Conservation (phyloP, 306 rosid species). For the Acmispon strigosus region DNA sequence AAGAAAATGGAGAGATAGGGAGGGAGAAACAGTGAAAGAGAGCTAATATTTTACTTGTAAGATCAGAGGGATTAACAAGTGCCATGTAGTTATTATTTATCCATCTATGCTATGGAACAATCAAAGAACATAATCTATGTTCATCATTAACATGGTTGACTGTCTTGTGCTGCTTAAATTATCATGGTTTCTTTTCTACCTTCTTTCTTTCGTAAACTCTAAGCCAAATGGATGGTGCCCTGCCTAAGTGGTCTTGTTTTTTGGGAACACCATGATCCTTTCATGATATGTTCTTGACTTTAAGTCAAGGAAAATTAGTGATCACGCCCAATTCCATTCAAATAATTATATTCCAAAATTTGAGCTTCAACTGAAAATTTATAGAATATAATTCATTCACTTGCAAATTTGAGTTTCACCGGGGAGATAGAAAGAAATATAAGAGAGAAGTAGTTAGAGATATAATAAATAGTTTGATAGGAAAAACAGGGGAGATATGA, state of each 20-base stretch:
- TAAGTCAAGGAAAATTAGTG: neutral
- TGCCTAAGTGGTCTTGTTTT: conserved; percentile 23
- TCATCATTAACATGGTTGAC: conserved; percentile 31
- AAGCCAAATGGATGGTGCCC: conserved; percentile 33
- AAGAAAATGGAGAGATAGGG: neutral
- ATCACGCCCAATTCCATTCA: too few relatives aligned
- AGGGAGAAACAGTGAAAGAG: neutral
- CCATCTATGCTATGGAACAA: neutral
- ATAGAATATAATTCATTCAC: too few relatives aligned
- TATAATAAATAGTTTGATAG: too few relatives aligned
- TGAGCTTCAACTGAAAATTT: too few relatives aligned
- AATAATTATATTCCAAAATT: too few relatives aligned
- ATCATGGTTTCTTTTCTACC: neutral
- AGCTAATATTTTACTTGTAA: conserved; percentile 12
- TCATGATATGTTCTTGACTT: conserved; percentile 9
- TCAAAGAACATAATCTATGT: conserved; percentile 5
- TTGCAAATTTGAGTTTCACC: too few relatives aligned
- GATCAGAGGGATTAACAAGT: conserved; percentile 21
- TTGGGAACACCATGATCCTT: conserved; percentile 46
- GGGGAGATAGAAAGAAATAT: too few relatives aligned
- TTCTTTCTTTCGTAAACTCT: conserved; percentile 4
- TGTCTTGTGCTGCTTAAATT: conserved; percentile 17
- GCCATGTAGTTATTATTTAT: conserved; percentile 10
- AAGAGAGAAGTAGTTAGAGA: too few relatives aligned
- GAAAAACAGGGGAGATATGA: too few relatives aligned